Evolutionary conservation across 148 eudicot genomes (phyloP).

Genomic region (Camellia sinensis): DNA sequence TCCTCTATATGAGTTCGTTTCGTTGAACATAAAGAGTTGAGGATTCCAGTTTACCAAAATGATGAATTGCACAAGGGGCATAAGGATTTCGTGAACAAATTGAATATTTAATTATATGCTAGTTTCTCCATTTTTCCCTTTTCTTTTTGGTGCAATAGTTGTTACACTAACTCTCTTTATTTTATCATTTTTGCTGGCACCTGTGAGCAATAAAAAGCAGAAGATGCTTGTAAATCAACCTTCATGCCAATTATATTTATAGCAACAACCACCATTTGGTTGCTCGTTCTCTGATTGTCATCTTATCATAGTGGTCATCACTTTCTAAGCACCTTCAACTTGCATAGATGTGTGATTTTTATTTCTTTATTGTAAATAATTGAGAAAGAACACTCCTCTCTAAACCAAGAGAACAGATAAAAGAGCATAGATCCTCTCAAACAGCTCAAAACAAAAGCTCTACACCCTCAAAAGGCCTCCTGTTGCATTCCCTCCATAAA

Average conservation of each 20-base stretch:
- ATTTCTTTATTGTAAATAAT: no score
- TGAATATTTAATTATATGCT: no score
- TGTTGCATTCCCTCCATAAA: no score
- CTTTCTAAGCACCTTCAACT: neutral
- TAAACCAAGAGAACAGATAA: no score
- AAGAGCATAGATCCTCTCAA: no score
- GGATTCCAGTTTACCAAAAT: neutral
- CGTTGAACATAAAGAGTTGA: neutral
- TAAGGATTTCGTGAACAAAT: no score
- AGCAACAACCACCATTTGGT: neutral
- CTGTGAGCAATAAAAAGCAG: neutral
- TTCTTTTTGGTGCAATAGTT: no score
- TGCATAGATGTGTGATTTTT: neutral
- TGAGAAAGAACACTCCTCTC: no score
- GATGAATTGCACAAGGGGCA: neutral
- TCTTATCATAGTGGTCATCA: neutral
- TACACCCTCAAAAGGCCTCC: no score
- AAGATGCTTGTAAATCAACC: neutral
- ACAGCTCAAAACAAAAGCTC: no score
- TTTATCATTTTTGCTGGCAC: neutral
- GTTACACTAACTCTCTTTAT: neutral
- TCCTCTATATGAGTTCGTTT: neutral
- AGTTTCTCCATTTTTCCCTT: no score
- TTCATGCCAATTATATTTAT: neutral
- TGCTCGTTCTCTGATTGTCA: neutral